Evolutionary conservation across 495 filamentous ascomycete species (phyloP).

Genomic region (Podospora sp.): DNA sequence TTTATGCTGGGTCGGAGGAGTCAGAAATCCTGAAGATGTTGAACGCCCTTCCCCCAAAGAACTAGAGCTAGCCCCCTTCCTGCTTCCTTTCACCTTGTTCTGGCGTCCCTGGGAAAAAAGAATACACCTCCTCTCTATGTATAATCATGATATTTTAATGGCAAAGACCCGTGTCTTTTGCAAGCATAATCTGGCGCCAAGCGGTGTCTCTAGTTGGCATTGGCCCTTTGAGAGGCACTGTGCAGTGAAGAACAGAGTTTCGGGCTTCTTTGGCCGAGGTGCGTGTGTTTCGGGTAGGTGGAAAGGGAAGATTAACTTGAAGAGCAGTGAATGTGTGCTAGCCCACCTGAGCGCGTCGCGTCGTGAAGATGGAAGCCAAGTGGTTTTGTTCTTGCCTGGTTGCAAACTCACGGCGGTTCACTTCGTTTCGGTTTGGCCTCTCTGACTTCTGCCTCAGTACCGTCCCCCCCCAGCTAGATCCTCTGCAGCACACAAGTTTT

Average conservation of each 20-base stretch:
- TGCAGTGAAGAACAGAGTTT: not conserved
- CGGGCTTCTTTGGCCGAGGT: not conserved
- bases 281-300: not conserved
- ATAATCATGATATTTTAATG: not conserved
- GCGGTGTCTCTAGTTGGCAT: conserved; percentile 4
- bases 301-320: not conserved
- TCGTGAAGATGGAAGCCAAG: not conserved
- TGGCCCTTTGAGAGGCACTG: not conserved
- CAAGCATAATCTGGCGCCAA: conserved; percentile 10
- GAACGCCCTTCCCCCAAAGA: conserved; percentile 54
- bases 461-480: not conserved
- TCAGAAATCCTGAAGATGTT: conserved; percentile 85
- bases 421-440: not conserved
- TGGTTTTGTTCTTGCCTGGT: not conserved
- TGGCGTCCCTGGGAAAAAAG: not conserved
- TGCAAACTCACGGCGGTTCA: not conserved
- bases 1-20: conserved; percentile 72
- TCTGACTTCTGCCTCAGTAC: too few relatives aligned
- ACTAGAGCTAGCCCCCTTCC: conserved; percentile 29
- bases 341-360: not conserved
- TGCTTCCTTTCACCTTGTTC: conserved; percentile 5
- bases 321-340: not conserved
- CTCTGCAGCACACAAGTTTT: not conserved
- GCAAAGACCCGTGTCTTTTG: not conserved
- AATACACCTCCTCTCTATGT: conserved; percentile 19